These are phyloP conservation scores for Heliamphora pulchella DNA, from an alignment of 179 eudicot species.

Conservation along the genomic window DNA sequence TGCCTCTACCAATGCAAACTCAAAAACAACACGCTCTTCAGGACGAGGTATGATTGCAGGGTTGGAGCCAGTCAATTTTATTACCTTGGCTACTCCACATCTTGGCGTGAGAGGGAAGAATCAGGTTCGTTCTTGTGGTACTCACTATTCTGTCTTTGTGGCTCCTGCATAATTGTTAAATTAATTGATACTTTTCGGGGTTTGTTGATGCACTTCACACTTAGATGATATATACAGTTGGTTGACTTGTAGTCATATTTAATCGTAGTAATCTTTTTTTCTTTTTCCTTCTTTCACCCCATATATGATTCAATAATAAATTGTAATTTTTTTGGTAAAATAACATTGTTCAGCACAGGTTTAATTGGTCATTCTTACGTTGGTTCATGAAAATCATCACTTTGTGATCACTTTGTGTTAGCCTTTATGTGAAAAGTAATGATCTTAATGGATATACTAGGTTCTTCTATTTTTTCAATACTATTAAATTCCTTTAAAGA, in stretches of 20 bases:
- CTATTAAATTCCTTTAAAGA: neutral
- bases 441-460: neutral
- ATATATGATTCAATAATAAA: neutral
- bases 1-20: slow-evolving; percentile 14
- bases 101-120: slow-evolving; percentile 96
- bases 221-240: neutral
- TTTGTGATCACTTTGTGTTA: no score
- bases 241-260: neutral
- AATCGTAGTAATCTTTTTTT: neutral
- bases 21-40: slow-evolving; percentile 24
- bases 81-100: slow-evolving; percentile 96
- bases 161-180: neutral
- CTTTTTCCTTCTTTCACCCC: neutral
- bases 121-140: slow-evolving; percentile 48
- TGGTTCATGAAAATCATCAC: neutral
- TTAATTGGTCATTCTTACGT: neutral
- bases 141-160: neutral
- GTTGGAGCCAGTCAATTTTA: slow-evolving; percentile 79
- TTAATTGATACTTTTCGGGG: neutral
- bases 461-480: neutral
- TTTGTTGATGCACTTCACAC: neutral
- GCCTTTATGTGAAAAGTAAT: neutral
- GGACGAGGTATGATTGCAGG: slow-evolving; percentile 59
- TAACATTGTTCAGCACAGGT: neutral
- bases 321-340: neutral